Evolutionary conservation across 1,284 basidiomycete genomes (phyloP), one percentile per base, ranked within the genome.

Genomic region (Inonotus hispidus): DNA sequence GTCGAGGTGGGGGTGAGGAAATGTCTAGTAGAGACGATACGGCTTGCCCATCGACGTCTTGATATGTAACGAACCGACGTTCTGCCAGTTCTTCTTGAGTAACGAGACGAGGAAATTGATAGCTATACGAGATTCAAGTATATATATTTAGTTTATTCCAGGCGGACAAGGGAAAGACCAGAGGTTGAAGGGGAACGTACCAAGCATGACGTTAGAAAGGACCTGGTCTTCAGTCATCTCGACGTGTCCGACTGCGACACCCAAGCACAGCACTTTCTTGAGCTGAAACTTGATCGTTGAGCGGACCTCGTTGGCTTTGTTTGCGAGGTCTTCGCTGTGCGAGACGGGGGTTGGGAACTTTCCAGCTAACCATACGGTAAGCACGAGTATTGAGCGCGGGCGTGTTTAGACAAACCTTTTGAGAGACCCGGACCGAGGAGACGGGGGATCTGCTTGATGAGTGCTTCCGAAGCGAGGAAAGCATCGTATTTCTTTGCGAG

Each of bases 41-140:
- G 95, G 93, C 82, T 97, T 97, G 84, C 96, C 95, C 96, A 98
- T 99, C 74, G 96, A 96, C 70, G 87, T 87, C 86, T 99, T 99
- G 83, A 99, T 88, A 84, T 97, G 94, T 68, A 99, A 83, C 65
- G 95, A 98, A 82, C 95, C 96, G 80, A 99, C 91, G 82, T 99
- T 99, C 79, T 98, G 96, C 95, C 95, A 98, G 83, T 98, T 95
- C 88, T 99, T 99, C 88, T 99, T 99, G 75, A 99, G 88, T 64
- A 99, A 82, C 46, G 97, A 98, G 74, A 99, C 93, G 69, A 99
- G 84, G 88, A 99, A 99, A 89, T 99, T 99, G 85, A 99, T 96
- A 77, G 93, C 89, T 92, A 62, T 32, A 32, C 32, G 32, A n/a
- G n/a, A n/a, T n/a, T n/a, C n/a, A n/a, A n/a, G n/a, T n/a, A n/a